phyloP scores from a whole-genome alignment of 768 basidiomycete species.

The Agrocybe praecox region DNA sequence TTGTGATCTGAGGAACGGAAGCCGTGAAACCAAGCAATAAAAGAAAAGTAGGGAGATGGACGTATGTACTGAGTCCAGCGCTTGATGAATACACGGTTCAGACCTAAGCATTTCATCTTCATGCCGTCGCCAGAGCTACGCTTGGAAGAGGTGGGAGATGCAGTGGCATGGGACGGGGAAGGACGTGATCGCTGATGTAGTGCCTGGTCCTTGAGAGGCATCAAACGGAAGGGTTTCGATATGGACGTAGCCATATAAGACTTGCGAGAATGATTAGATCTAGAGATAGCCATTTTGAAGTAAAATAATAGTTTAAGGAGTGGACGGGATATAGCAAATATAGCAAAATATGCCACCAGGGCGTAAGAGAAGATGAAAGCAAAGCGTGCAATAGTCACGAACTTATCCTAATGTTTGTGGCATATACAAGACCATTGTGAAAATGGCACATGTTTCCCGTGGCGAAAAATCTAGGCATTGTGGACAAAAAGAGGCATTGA shows the following conservation, averaged over 20 bases:
- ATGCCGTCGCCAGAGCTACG: background rate
- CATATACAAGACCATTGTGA: background rate
- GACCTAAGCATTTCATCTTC: background rate
- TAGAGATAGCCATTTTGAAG: no score
- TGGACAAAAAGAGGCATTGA: no score
- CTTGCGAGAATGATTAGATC: no score
- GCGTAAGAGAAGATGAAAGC: background rate
- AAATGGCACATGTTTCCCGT: no score
- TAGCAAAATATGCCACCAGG: background rate
- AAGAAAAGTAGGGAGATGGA: slow-evolving; percentile 31
- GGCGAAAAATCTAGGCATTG: no score
- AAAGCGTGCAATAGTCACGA: background rate
- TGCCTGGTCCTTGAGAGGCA: background rate
- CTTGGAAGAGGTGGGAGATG: background rate
- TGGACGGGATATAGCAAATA: no score
- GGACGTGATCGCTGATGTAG: background rate
- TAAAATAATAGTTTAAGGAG: no score
- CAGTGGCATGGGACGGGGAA: no score
- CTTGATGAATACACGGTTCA: slow-evolving; percentile 27
- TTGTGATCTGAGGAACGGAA: no score
- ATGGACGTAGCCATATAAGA: no score
- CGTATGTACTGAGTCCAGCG: slow-evolving; percentile 22
- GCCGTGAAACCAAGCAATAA: slow-evolving; percentile 33
- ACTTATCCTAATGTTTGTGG: background rate
- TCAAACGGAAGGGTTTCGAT: background rate